Evolutionary conservation across 1,284 basidiomycete genomes (phyloP), one percentile per base, ranked within the genome.

Genomic region (Ganoderma sp.): DNA sequence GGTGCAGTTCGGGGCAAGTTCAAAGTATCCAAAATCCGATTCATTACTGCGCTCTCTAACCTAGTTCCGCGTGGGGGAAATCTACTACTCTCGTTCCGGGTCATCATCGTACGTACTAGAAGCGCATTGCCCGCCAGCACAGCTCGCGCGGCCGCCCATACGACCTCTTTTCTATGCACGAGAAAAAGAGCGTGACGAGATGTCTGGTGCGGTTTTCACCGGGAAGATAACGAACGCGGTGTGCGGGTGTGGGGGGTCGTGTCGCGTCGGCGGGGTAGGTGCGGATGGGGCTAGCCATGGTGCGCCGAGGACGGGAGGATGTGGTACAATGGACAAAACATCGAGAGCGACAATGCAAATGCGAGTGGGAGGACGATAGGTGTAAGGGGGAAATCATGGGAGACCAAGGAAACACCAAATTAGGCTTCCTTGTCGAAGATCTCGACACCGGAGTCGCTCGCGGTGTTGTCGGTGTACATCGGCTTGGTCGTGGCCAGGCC

Each of bases 401-500:
- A 48, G 43, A 42, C 10, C 43, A 39, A 19, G n/a, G 8, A 39
- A 3, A 22, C 25, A 14, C 8, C 25, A 41, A 75, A 71, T 64
- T 73, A 78, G 61, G 74, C 73, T 58, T 77, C 74, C 75, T 81
- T 81, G 58, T 87, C 84, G 43, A 96, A 81, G 62, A 75, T 67
- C 80, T 97, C 95, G 69, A 97, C 82, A 78, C 95, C 95, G 58
- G 95, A 97, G 82, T 97, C 95, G 76, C 89, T 94, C 59, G 89
- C 88, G 63, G 83, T 82, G 69, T 80, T 82, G 68, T 92, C 91
- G 60, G 83, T 80, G 74, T 88, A 87, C 71, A 87, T 84, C 22
- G 92, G 89, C 72, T 87, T 86, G 75, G 88, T 84, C 71, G 88
- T 81, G 63, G 95, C 93, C 67, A 97, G 81, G 72, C 96, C 96